Evolutionary conservation across 768 basidiomycete genomes (phyloP), one percentile per base, ranked within the genome.

Genomic region (Leccinum longicurvipes): DNA sequence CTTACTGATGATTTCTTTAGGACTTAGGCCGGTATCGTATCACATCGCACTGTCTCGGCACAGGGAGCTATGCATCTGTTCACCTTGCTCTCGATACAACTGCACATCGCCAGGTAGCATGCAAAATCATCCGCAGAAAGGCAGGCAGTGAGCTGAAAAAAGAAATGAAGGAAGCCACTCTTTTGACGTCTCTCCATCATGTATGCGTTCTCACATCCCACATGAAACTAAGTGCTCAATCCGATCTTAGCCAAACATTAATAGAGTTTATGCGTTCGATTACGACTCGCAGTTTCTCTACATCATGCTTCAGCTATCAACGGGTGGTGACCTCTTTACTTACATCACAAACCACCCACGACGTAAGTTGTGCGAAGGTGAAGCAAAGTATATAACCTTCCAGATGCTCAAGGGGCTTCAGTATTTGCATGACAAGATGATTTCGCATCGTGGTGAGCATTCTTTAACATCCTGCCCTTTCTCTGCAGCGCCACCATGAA

Each of bases 281-380:
- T 78, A 82, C 31, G 76, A 82, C 57, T 74, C 79, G 1, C 77
- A 78, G 60, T 87, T 86, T 66, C 76, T 88, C 81, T 86, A 91
- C 68, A 89, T 93, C 42, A 91, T 93, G 71, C 82, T 93, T 31
- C 86, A 93, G 69, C 76, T 93, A 8, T 91, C 88, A 63, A 91
- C 90, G 0, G 90, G 91, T 10, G 91, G 90, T 23, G 91, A 93
- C 64, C 79, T 93, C n/a, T 92, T 92, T 69, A 89, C 88, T 3
- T 91, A 92, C 69, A 87, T 93, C 60, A 83, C 82, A 15, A 83
- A 78, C 53, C 79, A 83, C 56, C 73, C 79, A 17, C 79, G 80
- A 24, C 74, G 72, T 31, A 80, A 76, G 53, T 76, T 93, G 17
- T 84, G 83, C 58, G 88, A 91, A 73, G 86, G 87, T 15, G 91